A percentile compares a stretch with the other conserved stretches of the same genome.
Evolutionary conservation across 345 rosid genomes (phyloP).

Genomic region (Hibiscus trionum): DNA sequence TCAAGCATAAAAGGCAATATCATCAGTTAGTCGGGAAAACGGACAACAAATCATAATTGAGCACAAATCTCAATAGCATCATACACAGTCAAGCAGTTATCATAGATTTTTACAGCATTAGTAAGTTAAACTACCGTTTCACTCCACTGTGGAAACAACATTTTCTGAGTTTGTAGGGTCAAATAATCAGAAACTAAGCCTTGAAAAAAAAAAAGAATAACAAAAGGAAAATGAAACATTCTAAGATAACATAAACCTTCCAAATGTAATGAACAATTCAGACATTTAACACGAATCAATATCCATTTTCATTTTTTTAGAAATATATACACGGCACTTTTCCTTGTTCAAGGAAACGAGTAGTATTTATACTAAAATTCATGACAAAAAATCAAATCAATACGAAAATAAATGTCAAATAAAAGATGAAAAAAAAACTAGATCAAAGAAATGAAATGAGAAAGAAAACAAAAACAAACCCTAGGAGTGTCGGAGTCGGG

Average conservation of each 20-base stretch:
- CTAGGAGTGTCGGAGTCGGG: slow-evolving; percentile 60
- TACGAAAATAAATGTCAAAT: too few relatives aligned
- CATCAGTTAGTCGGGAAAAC: too few relatives aligned
- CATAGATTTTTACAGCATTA: not conserved
- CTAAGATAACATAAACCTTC: too few relatives aligned
- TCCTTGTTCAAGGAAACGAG: not conserved
- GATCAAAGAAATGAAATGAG: slow-evolving; percentile 15
- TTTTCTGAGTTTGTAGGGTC: not conserved
- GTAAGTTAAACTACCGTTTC: not conserved
- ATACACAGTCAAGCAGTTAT: not conserved
- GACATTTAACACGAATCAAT: not conserved
- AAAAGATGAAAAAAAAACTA: slow-evolving; percentile 4
- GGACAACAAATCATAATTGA: not conserved
- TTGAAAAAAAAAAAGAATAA: too few relatives aligned
- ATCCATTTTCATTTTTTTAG: not conserved
- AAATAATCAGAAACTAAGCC: not conserved
- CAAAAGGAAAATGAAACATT: too few relatives aligned
- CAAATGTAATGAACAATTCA: too few relatives aligned
- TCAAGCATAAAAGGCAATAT: too few relatives aligned
- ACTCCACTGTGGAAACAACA: not conserved
- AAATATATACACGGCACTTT: too few relatives aligned
- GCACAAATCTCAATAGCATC: not conserved
- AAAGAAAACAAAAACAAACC: slow-evolving; percentile 26
- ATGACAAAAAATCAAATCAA: not conserved
- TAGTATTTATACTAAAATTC: not conserved